Conservation (phyloP, 2,329 filamentous ascomycete genomes). For the Penicillium sp. region DNA sequence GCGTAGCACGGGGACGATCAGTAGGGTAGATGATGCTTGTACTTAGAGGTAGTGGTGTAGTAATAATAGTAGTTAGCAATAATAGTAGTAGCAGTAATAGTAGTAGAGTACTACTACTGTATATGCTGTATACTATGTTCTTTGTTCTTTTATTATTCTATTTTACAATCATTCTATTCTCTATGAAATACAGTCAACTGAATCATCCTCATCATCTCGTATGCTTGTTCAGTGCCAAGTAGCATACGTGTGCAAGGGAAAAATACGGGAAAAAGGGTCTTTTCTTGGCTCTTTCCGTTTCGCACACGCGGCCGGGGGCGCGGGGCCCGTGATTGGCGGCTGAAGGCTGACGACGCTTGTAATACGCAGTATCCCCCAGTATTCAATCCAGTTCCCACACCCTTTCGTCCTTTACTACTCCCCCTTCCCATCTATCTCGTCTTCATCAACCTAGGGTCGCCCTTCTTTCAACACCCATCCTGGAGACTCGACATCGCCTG, state of each 20-base stretch:
- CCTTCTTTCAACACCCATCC: conserved; percentile 18
- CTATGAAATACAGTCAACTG: too few species aligned
- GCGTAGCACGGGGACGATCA: conserved; percentile 22
- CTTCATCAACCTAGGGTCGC: background rate
- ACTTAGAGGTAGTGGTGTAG: too few species aligned
- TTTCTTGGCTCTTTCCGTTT: conserved; percentile 34
- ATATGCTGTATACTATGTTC: too few species aligned
- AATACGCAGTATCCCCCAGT: conserved; percentile 20
- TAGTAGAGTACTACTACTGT: too few species aligned
- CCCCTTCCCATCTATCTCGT: background rate
- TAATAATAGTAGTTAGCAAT: too few species aligned
- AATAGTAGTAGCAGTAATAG: too few species aligned
- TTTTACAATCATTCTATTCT: too few species aligned
- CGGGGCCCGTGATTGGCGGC: conserved; percentile 40
- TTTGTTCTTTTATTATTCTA: too few species aligned
- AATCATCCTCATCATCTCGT: too few species aligned
- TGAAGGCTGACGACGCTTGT: conserved; percentile 44
- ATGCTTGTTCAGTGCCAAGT: too few species aligned
- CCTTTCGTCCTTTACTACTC: conserved; percentile 16
- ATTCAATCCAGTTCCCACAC: conserved; percentile 4
- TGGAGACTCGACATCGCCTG: conserved; percentile 30
- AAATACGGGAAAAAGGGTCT: conserved; percentile 31
- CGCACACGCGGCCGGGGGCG: conserved; percentile 43
- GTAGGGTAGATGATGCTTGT: too few species aligned
- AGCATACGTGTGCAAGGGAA: conserved; percentile 23